Evolutionary conservation across 768 basidiomycete species (phyloP).

Genomic region (Xerocomellus chrysenteron): DNA sequence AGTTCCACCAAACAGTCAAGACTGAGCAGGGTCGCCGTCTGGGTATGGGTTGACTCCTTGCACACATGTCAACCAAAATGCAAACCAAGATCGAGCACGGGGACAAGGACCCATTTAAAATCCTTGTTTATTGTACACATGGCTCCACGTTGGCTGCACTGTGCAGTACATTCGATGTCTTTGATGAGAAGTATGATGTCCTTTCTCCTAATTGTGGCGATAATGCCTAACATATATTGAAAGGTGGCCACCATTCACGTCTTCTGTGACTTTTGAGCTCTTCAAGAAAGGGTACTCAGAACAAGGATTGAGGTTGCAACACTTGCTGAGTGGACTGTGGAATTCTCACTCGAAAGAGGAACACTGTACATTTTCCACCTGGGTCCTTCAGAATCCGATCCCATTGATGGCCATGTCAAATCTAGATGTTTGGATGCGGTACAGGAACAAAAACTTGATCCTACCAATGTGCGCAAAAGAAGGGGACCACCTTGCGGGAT

Average conservation of each 20-base stretch:
- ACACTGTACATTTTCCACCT: constrained; percentile 39
- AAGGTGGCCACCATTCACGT: constrained; percentile 75
- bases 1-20: constrained; percentile 48
- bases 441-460: constrained; percentile 63
- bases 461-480: constrained; percentile 64
- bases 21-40: constrained; percentile 72
- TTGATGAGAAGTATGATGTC: constrained; percentile 59
- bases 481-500: constrained; percentile 66
- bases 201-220: neutral
- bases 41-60: constrained; percentile 74
- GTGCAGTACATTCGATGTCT: constrained; percentile 65
- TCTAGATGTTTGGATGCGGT: constrained; percentile 70
- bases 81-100: constrained; percentile 50
- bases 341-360: constrained; percentile 32
- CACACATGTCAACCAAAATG: constrained; percentile 64
- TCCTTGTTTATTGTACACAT: constrained; percentile 70
- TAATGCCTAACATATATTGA: constrained; percentile 17
- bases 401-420: neutral
- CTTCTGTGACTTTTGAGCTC: constrained; percentile 72
- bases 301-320: constrained; percentile 34
- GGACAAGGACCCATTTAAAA: constrained; percentile 50
- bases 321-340: constrained; percentile 42
- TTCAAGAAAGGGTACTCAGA: constrained; percentile 43
- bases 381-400: neutral
- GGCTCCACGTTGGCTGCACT: constrained; percentile 70